These are phyloP conservation scores for Pyrenophora seminiperda DNA, from an alignment of 2,329 filamentous ascomycete species.

Conservation along the genomic window DNA sequence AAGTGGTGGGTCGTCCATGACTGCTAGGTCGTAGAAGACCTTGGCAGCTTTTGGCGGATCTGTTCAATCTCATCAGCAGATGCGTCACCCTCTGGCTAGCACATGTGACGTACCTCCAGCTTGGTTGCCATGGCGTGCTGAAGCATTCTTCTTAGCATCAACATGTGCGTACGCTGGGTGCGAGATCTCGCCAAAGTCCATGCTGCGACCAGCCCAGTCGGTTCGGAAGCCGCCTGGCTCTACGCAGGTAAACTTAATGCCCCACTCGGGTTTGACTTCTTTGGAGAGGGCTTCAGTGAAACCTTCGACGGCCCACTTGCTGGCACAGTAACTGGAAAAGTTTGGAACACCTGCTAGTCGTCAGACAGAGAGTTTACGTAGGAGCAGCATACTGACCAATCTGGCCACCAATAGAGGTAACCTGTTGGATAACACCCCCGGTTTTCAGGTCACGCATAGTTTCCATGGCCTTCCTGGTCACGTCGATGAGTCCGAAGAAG, in stretches of 20 bases:
- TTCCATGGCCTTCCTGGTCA: slow-evolving; percentile 55
- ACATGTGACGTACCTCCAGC: slow-evolving; percentile 42
- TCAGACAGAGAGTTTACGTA: background rate
- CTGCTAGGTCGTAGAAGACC: slow-evolving; percentile 61
- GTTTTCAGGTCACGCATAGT: slow-evolving; percentile 55
- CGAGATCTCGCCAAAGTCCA: slow-evolving; percentile 54
- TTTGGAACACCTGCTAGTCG: slow-evolving; percentile 38
- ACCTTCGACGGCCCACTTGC: slow-evolving; percentile 57
- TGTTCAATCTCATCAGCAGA: background rate
- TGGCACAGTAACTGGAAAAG: slow-evolving; percentile 49
- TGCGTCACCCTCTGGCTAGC: too few relatives aligned
- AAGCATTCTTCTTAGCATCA: slow-evolving; percentile 51
- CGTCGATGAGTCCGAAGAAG: slow-evolving; percentile 62
- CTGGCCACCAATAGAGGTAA: slow-evolving; percentile 60
- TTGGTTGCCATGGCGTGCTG: slow-evolving; percentile 50
- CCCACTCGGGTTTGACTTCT: slow-evolving; percentile 56
- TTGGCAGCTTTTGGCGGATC: slow-evolving; percentile 58
- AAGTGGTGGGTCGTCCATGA: slow-evolving; percentile 59
- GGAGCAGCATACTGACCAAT: slow-evolving; percentile 34
- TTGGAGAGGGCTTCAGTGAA: slow-evolving; percentile 52
- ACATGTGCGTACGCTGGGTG: slow-evolving; percentile 57
- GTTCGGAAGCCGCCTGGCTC: slow-evolving; percentile 56
- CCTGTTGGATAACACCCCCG: slow-evolving; percentile 61
- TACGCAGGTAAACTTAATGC: slow-evolving; percentile 53
- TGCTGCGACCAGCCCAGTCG: slow-evolving; percentile 54